phyloP scores from a whole-genome alignment of 345 rosid species.

The Lumnitzera racemosa region DNA sequence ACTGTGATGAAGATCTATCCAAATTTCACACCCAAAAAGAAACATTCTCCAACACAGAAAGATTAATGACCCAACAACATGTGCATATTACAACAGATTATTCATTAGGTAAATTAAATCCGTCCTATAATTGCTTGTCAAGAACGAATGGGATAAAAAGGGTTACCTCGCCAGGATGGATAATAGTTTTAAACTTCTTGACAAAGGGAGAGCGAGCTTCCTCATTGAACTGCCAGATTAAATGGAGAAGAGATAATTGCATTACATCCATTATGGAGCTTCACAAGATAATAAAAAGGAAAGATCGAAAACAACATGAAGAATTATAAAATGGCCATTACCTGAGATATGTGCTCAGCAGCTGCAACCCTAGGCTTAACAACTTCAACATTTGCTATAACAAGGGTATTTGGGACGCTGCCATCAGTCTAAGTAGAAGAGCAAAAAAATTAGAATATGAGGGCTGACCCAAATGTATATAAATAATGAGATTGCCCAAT shows the following conservation, averaged over 20 bases:
- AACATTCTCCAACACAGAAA: too few relatives aligned
- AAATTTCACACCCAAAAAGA: too few relatives aligned
- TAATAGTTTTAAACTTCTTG: conserved; percentile 52
- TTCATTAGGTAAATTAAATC: background rate
- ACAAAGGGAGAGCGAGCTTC: conserved; percentile 66
- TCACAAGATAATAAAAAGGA: background rate
- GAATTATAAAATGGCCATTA: conserved; percentile 8
- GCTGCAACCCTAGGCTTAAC: conserved; percentile 88
- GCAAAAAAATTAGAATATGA: conserved; percentile 7
- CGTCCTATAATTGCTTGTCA: background rate
- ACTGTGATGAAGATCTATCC: too few relatives aligned
- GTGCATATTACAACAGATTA: too few relatives aligned
- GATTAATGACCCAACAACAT: too few relatives aligned
- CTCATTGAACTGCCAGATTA: conserved; percentile 42
- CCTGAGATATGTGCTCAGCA: conserved; percentile 87
- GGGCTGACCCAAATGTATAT: conserved; percentile 2
- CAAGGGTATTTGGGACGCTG: conserved; percentile 81
- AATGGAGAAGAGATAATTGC: too few relatives aligned
- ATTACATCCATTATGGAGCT: too few relatives aligned
- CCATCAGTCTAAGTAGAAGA: conserved; percentile 59
- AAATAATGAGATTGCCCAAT: too few relatives aligned
- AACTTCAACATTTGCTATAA: conserved; percentile 74
- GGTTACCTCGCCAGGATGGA: conserved; percentile 68
- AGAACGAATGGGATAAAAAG: background rate
- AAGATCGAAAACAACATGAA: background rate